These are phyloP conservation scores for Magnusiomyces fungicola DNA, from an alignment of 1,139 yeast species.

Conservation along the genomic window DNA sequence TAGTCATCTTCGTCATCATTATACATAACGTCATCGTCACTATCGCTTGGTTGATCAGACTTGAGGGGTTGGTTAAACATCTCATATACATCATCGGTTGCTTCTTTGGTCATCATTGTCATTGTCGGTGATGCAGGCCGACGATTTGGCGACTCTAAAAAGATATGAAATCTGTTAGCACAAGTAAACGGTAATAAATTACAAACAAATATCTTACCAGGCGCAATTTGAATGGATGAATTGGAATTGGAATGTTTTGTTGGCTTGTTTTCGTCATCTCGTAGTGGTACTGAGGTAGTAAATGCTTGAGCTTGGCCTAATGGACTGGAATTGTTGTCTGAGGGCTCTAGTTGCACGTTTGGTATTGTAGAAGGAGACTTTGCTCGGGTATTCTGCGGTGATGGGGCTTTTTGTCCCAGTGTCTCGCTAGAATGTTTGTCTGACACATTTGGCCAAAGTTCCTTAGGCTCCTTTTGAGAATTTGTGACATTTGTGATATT, in stretches of 20 bases:
- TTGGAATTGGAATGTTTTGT: background rate
- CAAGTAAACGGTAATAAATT: background rate
- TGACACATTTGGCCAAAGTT: too few relatives aligned
- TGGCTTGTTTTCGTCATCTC: background rate
- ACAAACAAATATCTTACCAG: background rate
- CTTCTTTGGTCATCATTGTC: conserved; percentile 68
- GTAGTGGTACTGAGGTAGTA: background rate
- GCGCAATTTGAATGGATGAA: background rate
- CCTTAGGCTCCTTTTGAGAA: too few relatives aligned
- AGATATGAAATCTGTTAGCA: background rate
- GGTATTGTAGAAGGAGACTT: too few relatives aligned
- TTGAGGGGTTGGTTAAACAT: conserved; percentile 67
- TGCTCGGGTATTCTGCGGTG: too few relatives aligned
- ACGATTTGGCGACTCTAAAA: conserved; percentile 11
- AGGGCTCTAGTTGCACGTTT: too few relatives aligned
- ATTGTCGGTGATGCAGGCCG: conserved; percentile 54
- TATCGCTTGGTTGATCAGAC: conserved; percentile 17
- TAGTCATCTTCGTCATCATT: conserved; percentile 28
- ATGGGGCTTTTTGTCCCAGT: too few relatives aligned
- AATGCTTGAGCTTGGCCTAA: too few relatives aligned
- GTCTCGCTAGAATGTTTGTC: too few relatives aligned
- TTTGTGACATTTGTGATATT: background rate
- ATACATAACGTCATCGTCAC: conserved; percentile 21
- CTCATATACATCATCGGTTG: conserved; percentile 63
- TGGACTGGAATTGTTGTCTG: too few relatives aligned